Conservation (phyloP, 129 eudicot species). For the Cynara cardunculus region DNA sequence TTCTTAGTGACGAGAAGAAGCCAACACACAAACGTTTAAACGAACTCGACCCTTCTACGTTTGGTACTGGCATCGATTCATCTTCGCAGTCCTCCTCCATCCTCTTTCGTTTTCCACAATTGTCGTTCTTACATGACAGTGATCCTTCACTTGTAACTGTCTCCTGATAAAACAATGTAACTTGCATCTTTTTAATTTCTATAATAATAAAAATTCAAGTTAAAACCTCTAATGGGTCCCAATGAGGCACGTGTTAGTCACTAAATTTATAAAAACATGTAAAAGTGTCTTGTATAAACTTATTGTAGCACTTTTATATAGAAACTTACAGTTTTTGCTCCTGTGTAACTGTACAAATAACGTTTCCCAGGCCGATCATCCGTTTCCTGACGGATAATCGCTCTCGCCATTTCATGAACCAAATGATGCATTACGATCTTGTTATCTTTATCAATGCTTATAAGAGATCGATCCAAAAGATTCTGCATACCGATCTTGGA, state of each 20-base stretch:
- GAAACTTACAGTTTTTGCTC: constrained; percentile 11
- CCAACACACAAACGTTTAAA: constrained; percentile 23
- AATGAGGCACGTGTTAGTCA: background rate
- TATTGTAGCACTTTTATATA: background rate
- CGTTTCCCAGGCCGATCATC: constrained; percentile 1
- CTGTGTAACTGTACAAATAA: background rate
- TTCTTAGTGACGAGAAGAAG: background rate
- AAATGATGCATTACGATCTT: constrained; percentile 36
- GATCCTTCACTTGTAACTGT: constrained; percentile 16
- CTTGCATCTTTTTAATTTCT: background rate
- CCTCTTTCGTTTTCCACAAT: background rate
- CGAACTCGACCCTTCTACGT: background rate
- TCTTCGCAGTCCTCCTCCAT: background rate
- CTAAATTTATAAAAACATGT: background rate
- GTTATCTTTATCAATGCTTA: constrained; percentile 14
- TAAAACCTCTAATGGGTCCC: background rate
- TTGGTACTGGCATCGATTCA: constrained; percentile 3
- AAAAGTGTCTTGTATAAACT: background rate
- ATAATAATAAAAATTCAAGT: background rate
- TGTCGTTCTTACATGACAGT: background rate
- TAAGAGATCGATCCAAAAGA: constrained; percentile 30
- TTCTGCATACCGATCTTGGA: constrained; percentile 30
- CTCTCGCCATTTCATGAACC: constrained; percentile 34
- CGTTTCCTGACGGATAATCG: constrained; percentile 22
- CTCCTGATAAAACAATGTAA: constrained; percentile 1